phyloP scores from a whole-genome alignment of 2,329 filamentous ascomycete species.

The Ceratocystis alfenasii region DNA sequence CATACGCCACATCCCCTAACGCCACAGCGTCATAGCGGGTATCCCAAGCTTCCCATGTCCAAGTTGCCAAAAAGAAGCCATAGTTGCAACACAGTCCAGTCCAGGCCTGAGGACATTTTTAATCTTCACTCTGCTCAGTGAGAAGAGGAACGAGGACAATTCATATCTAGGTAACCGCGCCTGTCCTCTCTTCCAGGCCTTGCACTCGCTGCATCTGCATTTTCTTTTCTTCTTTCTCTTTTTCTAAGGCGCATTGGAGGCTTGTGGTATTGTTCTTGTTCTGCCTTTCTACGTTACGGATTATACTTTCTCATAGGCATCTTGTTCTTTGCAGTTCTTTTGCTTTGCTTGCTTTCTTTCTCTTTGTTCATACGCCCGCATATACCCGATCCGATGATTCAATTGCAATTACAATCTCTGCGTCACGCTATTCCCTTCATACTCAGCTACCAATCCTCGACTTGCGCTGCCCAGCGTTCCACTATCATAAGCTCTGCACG shows the following conservation, averaged over 20 bases:
- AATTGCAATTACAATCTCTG: slow-evolving; percentile 12
- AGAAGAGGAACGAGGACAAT: slow-evolving; percentile 2
- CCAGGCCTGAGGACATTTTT: background rate
- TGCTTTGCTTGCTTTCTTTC: background rate
- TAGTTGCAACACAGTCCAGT: slow-evolving; percentile 13
- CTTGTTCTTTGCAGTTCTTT: background rate
- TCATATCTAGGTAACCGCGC: background rate
- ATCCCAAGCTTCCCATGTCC: background rate
- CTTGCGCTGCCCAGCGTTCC: background rate
- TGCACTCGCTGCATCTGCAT: background rate
- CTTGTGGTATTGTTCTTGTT: background rate
- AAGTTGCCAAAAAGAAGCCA: slow-evolving; percentile 15
- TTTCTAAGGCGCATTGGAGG: background rate
- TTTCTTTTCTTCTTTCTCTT: background rate
- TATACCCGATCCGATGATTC: slow-evolving; percentile 20
- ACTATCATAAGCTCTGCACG: background rate
- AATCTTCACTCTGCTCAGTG: background rate
- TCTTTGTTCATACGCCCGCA: background rate
- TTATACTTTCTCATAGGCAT: background rate
- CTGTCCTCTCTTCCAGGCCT: background rate
- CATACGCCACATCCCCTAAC: background rate
- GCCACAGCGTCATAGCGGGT: slow-evolving; percentile 17
- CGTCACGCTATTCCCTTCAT: slow-evolving; percentile 11
- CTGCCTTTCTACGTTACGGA: background rate
- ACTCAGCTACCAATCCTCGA: slow-evolving; percentile 10